These are phyloP conservation scores for Gossypium trilobum DNA, from an alignment of 441 rosid genomes.

Conservation along the genomic window DNA sequence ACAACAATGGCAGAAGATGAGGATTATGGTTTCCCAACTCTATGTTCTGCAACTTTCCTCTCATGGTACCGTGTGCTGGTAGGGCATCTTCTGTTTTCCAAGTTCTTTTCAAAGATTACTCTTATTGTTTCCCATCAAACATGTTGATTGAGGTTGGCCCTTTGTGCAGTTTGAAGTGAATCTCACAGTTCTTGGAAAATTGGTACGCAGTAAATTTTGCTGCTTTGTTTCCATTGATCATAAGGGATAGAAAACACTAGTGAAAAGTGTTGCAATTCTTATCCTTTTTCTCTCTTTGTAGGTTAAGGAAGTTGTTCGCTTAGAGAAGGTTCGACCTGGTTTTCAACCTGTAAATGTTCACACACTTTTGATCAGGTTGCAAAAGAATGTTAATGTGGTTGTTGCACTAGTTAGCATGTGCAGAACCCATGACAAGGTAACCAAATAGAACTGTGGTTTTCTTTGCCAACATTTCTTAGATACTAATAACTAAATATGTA, in stretches of 20 bases:
- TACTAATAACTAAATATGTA: neutral
- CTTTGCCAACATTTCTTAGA: neutral
- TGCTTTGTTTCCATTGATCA: slow-evolving; percentile 14
- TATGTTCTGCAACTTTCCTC: slow-evolving; percentile 56
- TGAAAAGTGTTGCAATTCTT: slow-evolving; percentile 8
- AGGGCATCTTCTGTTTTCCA: slow-evolving; percentile 18
- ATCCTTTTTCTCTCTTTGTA: slow-evolving; percentile 18
- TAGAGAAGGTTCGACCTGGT: slow-evolving; percentile 33
- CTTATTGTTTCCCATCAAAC: slow-evolving; percentile 7
- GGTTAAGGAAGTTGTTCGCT: slow-evolving; percentile 46
- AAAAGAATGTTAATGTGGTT: slow-evolving; percentile 51
- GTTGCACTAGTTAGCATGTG: slow-evolving; percentile 69
- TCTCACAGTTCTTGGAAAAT: slow-evolving; percentile 42
- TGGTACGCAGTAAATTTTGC: slow-evolving; percentile 38
- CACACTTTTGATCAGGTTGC: slow-evolving; percentile 39
- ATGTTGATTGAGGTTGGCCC: slow-evolving; percentile 15
- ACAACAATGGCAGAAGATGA: slow-evolving; percentile 30
- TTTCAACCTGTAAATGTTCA: slow-evolving; percentile 32
- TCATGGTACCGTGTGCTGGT: slow-evolving; percentile 74
- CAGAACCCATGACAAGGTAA: slow-evolving; percentile 62
- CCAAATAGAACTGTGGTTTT: slow-evolving; percentile 8
- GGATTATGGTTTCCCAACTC: slow-evolving; percentile 46
- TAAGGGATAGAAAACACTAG: neutral
- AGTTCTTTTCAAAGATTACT: neutral
- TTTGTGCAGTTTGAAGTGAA: slow-evolving; percentile 70